These are phyloP conservation scores for Candida sp. DNA, from an alignment of 1,139 yeast genomes.

Conservation along the genomic window DNA sequence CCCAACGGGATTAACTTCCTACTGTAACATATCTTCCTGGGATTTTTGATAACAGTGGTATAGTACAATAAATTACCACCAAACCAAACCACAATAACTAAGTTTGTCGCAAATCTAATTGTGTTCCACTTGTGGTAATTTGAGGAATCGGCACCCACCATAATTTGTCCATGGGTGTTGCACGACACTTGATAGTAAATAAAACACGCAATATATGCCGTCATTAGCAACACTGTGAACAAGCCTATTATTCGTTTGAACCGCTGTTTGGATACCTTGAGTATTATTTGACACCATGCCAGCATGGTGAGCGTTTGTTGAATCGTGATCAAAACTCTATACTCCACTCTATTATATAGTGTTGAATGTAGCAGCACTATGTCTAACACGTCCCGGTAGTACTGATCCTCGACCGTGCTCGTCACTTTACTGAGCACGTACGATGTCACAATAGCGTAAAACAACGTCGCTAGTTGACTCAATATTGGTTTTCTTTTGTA, in stretches of 20 bases:
- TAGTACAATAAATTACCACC: constrained; percentile 29
- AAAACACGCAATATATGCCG: constrained; percentile 22
- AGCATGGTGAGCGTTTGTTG: constrained; percentile 38
- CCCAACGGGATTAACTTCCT: constrained; percentile 45
- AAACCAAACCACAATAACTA: constrained; percentile 31
- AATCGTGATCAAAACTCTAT: constrained; percentile 32
- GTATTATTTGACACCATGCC: constrained; percentile 45
- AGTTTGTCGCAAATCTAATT: constrained; percentile 23
- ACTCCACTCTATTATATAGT: constrained; percentile 31
- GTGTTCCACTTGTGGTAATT: constrained; percentile 24
- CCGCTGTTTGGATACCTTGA: constrained; percentile 24
- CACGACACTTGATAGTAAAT: constrained; percentile 18
- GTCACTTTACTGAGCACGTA: constrained; percentile 44
- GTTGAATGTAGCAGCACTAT: constrained; percentile 33
- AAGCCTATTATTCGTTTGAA: constrained; percentile 23
- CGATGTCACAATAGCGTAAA: constrained; percentile 48
- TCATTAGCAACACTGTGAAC: constrained; percentile 22
- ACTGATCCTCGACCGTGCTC: constrained; percentile 33
- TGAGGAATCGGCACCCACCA: background rate
- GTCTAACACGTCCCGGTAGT: constrained; percentile 40
- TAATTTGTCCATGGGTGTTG: constrained; percentile 11
- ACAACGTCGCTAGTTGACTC: constrained; percentile 49
- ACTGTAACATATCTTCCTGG: constrained; percentile 38
- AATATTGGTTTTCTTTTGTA: constrained; percentile 51
- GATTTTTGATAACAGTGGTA: constrained; percentile 32